A percentile compares a stretch with the other conserved stretches of the same genome.
phyloP scores from a whole-genome alignment of 306 rosid species.

The Lathyrus oleraceus region DNA sequence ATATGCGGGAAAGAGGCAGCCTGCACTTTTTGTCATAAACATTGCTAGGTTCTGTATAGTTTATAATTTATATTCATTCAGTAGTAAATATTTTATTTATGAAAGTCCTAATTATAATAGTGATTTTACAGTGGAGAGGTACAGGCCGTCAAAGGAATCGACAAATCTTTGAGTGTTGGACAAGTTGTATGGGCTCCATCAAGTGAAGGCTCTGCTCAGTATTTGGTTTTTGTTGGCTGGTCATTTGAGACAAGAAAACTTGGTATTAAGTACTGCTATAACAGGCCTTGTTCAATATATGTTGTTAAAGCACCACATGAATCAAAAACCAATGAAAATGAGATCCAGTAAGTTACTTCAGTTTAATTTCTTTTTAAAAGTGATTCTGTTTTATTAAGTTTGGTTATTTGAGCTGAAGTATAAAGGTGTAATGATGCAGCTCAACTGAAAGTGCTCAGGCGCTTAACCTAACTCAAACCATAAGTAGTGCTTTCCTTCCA shows the following conservation, averaged over 20 bases:
- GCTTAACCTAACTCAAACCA: conserved; percentile 62
- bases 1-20: conserved; percentile 89
- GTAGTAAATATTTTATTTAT: background rate
- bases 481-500: conserved; percentile 84
- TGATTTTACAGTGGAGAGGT: conserved; percentile 74
- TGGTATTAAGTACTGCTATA: conserved; percentile 87
- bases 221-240: conserved; percentile 96
- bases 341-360: conserved; percentile 57
- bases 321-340: conserved; percentile 55
- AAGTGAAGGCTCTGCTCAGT: conserved; percentile 46
- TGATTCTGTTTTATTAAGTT: conserved; percentile 21
- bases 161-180: conserved; percentile 75
- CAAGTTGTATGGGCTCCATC: conserved; percentile 96
- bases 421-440: conserved; percentile 50
- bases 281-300: conserved; percentile 84
- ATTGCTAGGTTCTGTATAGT: conserved; percentile 52
- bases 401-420: conserved; percentile 31
- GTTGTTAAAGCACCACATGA: conserved; percentile 58
- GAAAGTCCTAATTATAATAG: conserved; percentile 16
- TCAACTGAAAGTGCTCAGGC: conserved; percentile 54
- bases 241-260: conserved; percentile 74
- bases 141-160: conserved; percentile 65
- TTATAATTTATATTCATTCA: background rate
- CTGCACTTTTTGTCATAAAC: conserved; percentile 77
- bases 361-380: conserved; percentile 22